These are phyloP conservation scores for Monosporozyma aquatica DNA, from an alignment of 805 yeast species.

Conservation along the genomic window DNA sequence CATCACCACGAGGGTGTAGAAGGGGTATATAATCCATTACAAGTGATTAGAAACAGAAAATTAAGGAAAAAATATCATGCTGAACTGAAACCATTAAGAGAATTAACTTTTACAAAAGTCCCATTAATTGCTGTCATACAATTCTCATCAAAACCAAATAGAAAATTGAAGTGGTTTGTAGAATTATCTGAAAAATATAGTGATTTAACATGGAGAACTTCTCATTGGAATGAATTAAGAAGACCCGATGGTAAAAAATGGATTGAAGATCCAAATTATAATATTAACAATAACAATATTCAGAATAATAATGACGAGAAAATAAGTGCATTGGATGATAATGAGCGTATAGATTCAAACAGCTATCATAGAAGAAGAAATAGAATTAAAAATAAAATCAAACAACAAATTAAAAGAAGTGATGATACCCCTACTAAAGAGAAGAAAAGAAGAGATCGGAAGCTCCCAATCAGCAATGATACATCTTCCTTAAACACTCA, in stretches of 20 bases:
- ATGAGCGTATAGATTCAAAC: conserved; percentile 3
- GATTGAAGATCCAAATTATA: conserved; percentile 10
- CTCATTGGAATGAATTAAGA: conserved; percentile 27
- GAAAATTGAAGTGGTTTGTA: conserved; percentile 52
- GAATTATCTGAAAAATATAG: conserved; percentile 49
- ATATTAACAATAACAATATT: neutral
- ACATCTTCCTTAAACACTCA: neutral
- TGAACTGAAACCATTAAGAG: conserved; percentile 32
- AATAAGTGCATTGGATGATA: too few relatives aligned
- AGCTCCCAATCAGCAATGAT: too few relatives aligned
- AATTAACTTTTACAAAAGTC: conserved; percentile 37
- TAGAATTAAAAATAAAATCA: neutral
- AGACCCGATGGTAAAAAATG: conserved; percentile 25
- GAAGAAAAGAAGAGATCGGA: neutral
- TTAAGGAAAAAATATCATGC: conserved; percentile 42
- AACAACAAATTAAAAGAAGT: neutral
- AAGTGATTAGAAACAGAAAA: conserved; percentile 65
- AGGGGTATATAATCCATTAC: conserved; percentile 73
- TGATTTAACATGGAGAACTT: conserved; percentile 46
- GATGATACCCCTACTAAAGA: neutral
- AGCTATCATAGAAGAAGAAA: conserved; percentile 6
- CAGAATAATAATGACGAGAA: neutral
- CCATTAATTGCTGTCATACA: conserved; percentile 50
- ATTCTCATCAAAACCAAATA: conserved; percentile 42
- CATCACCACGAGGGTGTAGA: conserved; percentile 42